Evolutionary conservation across 139 green algal genomes (phyloP).

Genomic region (Tetraselmis chui): DNA sequence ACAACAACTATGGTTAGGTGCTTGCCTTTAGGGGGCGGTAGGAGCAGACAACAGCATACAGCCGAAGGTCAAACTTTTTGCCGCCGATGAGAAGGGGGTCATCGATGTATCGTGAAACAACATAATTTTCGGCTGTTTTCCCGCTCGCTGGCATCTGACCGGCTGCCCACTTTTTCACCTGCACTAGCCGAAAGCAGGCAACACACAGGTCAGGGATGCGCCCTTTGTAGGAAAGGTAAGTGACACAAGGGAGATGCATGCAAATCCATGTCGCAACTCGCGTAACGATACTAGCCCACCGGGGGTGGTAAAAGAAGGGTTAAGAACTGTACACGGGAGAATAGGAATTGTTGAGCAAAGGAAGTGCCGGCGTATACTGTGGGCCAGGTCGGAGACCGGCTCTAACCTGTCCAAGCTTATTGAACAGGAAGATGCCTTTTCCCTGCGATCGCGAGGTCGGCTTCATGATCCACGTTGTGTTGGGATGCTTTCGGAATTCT

Average conservation of each 20-base stretch:
- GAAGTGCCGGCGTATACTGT: no score
- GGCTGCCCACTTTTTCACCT: conserved; percentile 53
- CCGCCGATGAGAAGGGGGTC: conserved; percentile 38
- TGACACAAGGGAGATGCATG: no score
- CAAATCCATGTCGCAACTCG: no score
- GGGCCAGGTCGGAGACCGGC: no score
- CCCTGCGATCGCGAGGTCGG: conserved; percentile 63
- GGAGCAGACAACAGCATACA: conserved; percentile 58
- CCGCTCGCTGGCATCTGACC: conserved; percentile 11
- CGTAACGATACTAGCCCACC: no score
- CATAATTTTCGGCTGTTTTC: conserved; percentile 58
- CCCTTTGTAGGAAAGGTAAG: no score
- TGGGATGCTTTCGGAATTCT: conserved; percentile 45
- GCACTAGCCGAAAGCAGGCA: no score
- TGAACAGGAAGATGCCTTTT: conserved; percentile 76
- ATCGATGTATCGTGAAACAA: conserved; percentile 57
- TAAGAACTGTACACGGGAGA: no score
- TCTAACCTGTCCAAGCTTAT: conserved; percentile 58
- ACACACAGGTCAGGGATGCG: no score
- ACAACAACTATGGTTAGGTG: no score
- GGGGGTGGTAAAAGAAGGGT: no score
- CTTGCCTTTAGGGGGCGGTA: conserved; percentile 62
- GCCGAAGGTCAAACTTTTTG: conserved; percentile 71
- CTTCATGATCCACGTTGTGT: conserved; percentile 79
- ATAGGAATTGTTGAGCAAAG: no score